Base-by-base conservation (phyloP, 2,329 filamentous ascomycete genomes). In the Diaporthe nobilis region DNA sequence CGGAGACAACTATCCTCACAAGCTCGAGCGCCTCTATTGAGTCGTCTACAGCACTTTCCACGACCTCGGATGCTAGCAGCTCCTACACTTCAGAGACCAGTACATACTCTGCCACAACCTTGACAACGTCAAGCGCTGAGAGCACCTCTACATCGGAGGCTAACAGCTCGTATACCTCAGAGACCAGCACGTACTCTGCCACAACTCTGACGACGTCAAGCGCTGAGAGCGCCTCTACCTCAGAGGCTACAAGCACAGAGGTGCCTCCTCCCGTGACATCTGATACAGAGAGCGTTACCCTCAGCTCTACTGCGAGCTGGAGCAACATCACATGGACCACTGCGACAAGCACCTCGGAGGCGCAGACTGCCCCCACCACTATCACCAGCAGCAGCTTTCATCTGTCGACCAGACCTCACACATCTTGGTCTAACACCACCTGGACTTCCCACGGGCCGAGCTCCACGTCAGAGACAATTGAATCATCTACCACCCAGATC, bases 351-450 rank as follows among this genome's bases (percentile, higher is more conserved):
- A 55, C 47, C n/a, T 70, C 65, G 2, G 65, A 70, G 7, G 34
- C 47, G 9, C 65, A 70, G 65, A 70, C 65, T n/a, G n/a, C 9
- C 34, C 65, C 71, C n/a, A 65, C 34, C 20, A 42, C 61, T n/a
- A 51, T 65, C 2, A 65, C 47, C 74, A 72, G 25, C 34, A 65
- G 73, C 73, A 51, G 67, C 53, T 7, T 70, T n/a, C 44, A n/a
- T n/a, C 53, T 70, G 28, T 76, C 74, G 10, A 70, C 61, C 39
- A 42, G 71, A 49, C 74, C 67, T 31, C 51, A 28, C 28, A 47
- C 67, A 17, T 53, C 65, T 2, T 75, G 60, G 60, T 68, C 34
- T 10, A 75, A 75, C 51, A 73, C 60, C 17, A 77, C 73, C 28
- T 73, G 63, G 60, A 55, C 75, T 5, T 68, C 72, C 13, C n/a